phyloP scores from a whole-genome alignment of 2,329 filamentous ascomycete species.

The Trichoderma afroharzianum region DNA sequence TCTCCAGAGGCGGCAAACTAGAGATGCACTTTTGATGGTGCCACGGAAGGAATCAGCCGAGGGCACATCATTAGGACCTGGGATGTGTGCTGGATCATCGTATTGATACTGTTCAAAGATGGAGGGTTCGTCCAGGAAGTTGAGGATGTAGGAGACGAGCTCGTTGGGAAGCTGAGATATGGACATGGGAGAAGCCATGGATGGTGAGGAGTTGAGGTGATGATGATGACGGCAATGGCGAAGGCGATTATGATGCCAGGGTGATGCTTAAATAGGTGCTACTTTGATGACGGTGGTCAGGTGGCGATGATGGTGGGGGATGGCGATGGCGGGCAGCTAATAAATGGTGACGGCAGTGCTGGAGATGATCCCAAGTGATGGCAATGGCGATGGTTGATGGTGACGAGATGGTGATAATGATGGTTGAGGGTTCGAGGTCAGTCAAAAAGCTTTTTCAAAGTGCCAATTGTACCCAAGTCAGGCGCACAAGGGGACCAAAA shows the following conservation, averaged over 20 bases:
- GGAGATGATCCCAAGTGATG: background rate
- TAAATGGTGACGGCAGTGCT: background rate
- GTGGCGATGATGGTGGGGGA: background rate
- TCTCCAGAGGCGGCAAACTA: conserved; percentile 52
- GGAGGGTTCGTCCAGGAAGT: conserved; percentile 47
- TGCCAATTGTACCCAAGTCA: background rate
- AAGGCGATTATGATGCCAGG: background rate
- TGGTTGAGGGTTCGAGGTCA: background rate
- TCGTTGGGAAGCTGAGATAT: conserved; percentile 54
- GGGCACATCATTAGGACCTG: conserved; percentile 14
- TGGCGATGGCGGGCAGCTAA: background rate
- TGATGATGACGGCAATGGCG: background rate
- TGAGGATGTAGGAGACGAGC: conserved; percentile 55
- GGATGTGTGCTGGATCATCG: conserved; percentile 43
- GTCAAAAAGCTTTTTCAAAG: background rate
- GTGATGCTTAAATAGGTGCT: background rate
- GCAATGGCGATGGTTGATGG: background rate
- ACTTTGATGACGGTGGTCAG: background rate
- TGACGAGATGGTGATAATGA: background rate
- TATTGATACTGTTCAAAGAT: conserved; percentile 48
- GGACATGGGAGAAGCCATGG: background rate
- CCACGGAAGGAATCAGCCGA: background rate
- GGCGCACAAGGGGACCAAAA: background rate
- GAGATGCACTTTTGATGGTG: conserved; percentile 54
- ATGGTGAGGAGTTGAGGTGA: background rate